phyloP scores from a whole-genome alignment of 2,329 filamentous ascomycete species.

The Colletotrichum higginsianum region DNA sequence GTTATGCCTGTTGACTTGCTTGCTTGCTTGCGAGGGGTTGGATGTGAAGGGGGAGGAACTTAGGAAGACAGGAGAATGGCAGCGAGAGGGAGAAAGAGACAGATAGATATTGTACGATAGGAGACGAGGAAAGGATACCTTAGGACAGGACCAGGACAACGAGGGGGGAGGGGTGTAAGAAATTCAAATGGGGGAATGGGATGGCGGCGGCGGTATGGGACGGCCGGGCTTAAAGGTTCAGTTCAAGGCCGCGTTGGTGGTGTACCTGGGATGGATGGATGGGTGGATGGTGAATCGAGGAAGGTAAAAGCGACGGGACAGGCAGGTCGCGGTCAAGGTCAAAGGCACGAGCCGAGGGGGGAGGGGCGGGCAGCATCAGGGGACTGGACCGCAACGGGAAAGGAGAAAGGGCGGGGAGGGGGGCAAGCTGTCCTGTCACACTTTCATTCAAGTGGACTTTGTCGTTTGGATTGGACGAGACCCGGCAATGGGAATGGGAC shows the following conservation, averaged over 20 bases:
- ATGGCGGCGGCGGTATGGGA: slow-evolving; percentile 15
- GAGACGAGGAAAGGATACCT: background rate
- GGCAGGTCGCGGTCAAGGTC: slow-evolving; percentile 4
- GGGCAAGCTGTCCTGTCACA: slow-evolving; percentile 27
- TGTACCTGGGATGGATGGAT: background rate
- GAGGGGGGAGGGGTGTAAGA: slow-evolving; percentile 1
- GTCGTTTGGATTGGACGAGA: slow-evolving; percentile 13
- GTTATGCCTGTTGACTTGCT: background rate
- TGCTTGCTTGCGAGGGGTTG: background rate
- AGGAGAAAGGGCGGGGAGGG: slow-evolving; percentile 1
- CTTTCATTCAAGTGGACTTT: slow-evolving; percentile 14
- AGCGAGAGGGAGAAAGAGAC: slow-evolving; percentile 5
- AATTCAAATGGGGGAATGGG: slow-evolving; percentile 7
- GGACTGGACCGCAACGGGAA: slow-evolving; percentile 16
- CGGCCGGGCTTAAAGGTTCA: slow-evolving; percentile 4
- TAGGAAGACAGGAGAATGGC: background rate
- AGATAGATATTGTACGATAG: slow-evolving; percentile 22
- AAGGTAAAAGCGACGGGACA: slow-evolving; percentile 30
- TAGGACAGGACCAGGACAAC: slow-evolving; percentile 3
- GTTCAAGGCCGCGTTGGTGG: background rate
- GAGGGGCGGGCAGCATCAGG: background rate
- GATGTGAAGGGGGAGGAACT: background rate
- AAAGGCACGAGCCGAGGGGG: slow-evolving; percentile 32
- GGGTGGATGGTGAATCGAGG: slow-evolving; percentile 23
- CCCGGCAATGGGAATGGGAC: background rate